phyloP scores from a whole-genome alignment of 1,139 yeast genomes.

The Debaryomyces subglobosus region DNA sequence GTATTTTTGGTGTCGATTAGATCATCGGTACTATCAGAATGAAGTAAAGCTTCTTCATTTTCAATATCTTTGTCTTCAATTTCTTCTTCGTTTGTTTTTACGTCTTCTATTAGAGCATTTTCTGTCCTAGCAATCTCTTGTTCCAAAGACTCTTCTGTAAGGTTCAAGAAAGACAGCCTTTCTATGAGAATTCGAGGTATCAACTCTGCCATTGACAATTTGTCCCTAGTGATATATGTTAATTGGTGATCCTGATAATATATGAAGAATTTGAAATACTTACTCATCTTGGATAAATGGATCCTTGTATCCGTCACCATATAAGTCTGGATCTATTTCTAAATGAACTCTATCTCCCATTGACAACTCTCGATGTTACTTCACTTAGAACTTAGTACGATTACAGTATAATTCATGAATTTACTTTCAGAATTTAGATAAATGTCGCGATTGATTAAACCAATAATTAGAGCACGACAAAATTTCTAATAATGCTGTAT shows the following conservation, averaged over 20 bases:
- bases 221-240: constrained; percentile 32
- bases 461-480: constrained; percentile 10
- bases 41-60: constrained; percentile 8
- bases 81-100: constrained; percentile 10
- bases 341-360: constrained; percentile 13
- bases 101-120: background rate
- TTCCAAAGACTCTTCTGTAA: constrained; percentile 59
- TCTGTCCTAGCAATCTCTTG: constrained; percentile 21
- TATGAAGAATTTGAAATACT: constrained; percentile 16
- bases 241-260: constrained; percentile 10
- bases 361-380: background rate
- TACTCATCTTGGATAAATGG: constrained; percentile 47
- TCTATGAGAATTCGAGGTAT: constrained; percentile 46
- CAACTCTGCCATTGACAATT: constrained; percentile 40
- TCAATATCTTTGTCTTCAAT: constrained; percentile 9
- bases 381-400: background rate
- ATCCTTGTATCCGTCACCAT: constrained; percentile 35
- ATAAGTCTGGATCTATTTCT: constrained; percentile 27
- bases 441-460: constrained; percentile 9
- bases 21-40: constrained; percentile 12
- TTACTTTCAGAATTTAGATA: background rate
- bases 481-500: background rate
- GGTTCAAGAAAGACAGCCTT: constrained; percentile 42
- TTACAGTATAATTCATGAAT: background rate
- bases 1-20: constrained; percentile 20